Evolutionary conservation across 768 basidiomycete genomes (phyloP).

Genomic region (Dentipellis sp.): DNA sequence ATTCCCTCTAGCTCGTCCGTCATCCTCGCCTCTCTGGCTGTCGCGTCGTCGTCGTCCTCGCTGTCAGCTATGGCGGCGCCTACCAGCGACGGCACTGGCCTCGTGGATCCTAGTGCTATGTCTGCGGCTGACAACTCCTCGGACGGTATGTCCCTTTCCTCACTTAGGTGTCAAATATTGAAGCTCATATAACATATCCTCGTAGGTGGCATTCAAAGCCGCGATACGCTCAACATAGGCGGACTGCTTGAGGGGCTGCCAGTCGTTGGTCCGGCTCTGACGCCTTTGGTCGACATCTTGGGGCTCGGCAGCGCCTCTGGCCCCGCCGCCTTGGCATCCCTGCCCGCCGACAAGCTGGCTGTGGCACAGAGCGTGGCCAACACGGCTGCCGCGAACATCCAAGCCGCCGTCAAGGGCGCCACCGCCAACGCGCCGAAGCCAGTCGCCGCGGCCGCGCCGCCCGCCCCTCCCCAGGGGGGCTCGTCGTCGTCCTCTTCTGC

Average conservation of each 20-base stretch:
- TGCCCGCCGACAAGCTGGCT: background rate
- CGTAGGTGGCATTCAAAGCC: background rate
- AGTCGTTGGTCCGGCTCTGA: constrained; percentile 4
- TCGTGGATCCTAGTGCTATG: background rate
- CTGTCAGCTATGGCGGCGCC: constrained; percentile 22
- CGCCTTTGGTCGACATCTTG: background rate
- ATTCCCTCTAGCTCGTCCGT: constrained; percentile 24
- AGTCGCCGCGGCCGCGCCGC: background rate
- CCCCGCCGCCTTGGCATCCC: background rate
- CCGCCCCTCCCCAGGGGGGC: background rate
- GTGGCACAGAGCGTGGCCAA: background rate
- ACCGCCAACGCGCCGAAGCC: background rate
- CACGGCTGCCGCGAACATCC: background rate
- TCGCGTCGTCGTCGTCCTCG: constrained; percentile 21
- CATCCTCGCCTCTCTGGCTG: constrained; percentile 22
- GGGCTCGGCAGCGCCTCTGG: background rate
- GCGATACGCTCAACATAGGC: background rate
- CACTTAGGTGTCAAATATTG: background rate
- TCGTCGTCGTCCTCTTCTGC: background rate
- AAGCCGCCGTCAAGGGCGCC: background rate
- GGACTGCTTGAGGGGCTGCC: constrained; percentile 1
- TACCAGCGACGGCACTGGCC: constrained; percentile 2
- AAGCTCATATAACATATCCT: background rate
- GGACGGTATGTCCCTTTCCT: constrained; percentile 1
- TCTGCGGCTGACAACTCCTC: constrained; percentile 2